Percentiles rank a stretch among this genome's conserved stretches.
phyloP scores from a whole-genome alignment of 106 monocot species.

The Narthecium ossifragum region DNA sequence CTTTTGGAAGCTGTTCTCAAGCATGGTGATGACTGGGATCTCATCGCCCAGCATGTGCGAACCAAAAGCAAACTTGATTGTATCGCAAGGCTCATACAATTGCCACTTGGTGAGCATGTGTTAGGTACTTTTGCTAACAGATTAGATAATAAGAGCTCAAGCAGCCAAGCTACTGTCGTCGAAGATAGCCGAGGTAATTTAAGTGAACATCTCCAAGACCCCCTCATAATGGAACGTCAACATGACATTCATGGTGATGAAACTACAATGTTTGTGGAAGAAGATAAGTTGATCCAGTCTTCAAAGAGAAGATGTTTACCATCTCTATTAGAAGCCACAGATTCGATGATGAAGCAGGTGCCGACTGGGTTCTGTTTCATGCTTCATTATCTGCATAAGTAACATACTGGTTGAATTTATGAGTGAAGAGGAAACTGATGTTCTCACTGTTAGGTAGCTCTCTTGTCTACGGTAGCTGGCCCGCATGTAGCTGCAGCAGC shows the following conservation, averaged over 20 bases:
- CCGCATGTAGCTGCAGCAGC: constrained; percentile 63
- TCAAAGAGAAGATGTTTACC: constrained; percentile 41
- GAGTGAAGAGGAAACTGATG: background rate
- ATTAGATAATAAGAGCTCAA: constrained; percentile 19
- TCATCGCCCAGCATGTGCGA: constrained; percentile 83
- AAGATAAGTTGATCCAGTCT: constrained; percentile 22
- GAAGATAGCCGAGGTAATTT: constrained; percentile 9
- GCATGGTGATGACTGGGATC: constrained; percentile 92
- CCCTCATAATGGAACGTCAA: constrained; percentile 6
- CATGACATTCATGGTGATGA: constrained; percentile 14
- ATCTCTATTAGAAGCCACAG: constrained; percentile 33
- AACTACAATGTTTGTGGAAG: constrained; percentile 20
- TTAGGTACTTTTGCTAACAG: constrained; percentile 28
- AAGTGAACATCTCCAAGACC: constrained; percentile 17
- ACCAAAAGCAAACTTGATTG: constrained; percentile 80
- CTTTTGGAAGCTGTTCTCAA: constrained; percentile 87
- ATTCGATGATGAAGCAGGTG: constrained; percentile 72
- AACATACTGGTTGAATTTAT: background rate
- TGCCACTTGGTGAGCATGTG: constrained; percentile 90
- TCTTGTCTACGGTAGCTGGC: constrained; percentile 53
- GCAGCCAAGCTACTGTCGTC: constrained; percentile 4
- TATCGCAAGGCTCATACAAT: constrained; percentile 67
- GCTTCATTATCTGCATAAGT: background rate
- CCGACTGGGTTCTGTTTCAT: background rate
- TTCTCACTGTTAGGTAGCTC: constrained; percentile 59